These are phyloP conservation scores for Fraxinus pennsylvanica DNA, from an alignment of 257 asterid species.

Conservation along the genomic window DNA sequence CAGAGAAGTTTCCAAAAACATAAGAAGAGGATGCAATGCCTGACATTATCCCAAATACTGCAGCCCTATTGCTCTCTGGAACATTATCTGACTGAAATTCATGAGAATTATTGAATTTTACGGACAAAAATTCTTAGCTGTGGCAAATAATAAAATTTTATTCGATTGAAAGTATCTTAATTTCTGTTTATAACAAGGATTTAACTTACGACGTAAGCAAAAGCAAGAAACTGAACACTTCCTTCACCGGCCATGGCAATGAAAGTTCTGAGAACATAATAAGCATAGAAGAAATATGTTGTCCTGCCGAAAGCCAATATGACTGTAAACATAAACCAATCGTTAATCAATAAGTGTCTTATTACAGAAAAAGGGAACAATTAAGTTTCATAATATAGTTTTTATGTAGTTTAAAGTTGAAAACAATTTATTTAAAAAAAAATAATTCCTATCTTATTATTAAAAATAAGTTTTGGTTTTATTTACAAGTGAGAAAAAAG, in stretches of 20 bases:
- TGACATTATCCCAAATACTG: conserved; percentile 71
- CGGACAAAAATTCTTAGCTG: neutral
- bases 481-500: no score
- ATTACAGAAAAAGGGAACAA: no score
- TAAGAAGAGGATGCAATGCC: conserved; percentile 77
- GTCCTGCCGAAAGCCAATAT: conserved; percentile 73
- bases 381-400: no score
- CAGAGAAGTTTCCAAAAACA: conserved; percentile 77
- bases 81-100: conserved; percentile 82
- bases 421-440: no score
- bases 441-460: no score
- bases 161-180: neutral
- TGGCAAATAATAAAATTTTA: no score
- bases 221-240: conserved; percentile 77
- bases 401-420: no score
- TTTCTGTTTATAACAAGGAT: neutral
- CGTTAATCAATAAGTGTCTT: no score
- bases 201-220: conserved; percentile 72
- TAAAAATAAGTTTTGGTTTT: no score
- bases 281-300: conserved; percentile 60
- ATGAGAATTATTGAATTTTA: neutral
- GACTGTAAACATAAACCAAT: conserved; percentile 36
- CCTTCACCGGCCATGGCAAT: conserved; percentile 77
- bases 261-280: conserved; percentile 62
- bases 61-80: conserved; percentile 68